Evolutionary conservation across 2,329 filamentous ascomycete genomes (phyloP).

Genomic region (Colletotrichum cereale): DNA sequence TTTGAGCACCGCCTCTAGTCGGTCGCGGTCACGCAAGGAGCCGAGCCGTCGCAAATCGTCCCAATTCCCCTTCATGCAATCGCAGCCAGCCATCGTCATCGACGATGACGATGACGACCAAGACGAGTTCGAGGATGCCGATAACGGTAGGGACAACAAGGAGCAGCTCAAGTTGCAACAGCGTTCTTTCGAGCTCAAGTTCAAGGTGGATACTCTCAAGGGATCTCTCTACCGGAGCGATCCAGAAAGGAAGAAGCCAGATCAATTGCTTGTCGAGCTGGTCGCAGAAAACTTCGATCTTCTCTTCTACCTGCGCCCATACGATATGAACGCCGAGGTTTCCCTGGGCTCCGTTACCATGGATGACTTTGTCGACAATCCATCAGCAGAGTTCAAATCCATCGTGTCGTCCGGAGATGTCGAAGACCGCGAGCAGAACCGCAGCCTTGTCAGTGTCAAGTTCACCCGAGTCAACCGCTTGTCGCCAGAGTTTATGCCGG

Average conservation of each 20-base stretch:
- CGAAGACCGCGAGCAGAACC: conserved; percentile 79
- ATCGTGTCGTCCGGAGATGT: conserved; percentile 88
- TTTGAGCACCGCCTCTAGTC: conserved; percentile 60
- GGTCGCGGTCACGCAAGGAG: conserved; percentile 58
- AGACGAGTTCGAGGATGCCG: conserved; percentile 76
- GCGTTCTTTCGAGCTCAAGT: conserved; percentile 95
- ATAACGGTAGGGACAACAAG: conserved; percentile 63
- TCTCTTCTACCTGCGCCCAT: conserved; percentile 88
- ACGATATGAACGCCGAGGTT: conserved; percentile 94
- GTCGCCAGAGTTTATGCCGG: conserved; percentile 92
- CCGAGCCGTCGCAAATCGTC: conserved; percentile 72
- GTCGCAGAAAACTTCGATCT: conserved; percentile 91
- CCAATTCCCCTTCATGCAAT: conserved; percentile 79
- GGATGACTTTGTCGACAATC: conserved; percentile 94
- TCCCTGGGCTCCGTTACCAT: conserved; percentile 87
- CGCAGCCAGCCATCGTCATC: conserved; percentile 82
- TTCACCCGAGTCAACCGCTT: conserved; percentile 90
- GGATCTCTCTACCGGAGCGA: conserved; percentile 93
- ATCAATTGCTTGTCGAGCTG: conserved; percentile 88
- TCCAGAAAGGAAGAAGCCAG: conserved; percentile 78
- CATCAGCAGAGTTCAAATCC: conserved; percentile 91
- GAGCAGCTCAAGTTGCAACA: conserved; percentile 82
- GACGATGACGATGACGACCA: conserved; percentile 80
- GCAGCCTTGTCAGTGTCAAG: conserved; percentile 89
- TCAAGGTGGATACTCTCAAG: conserved; percentile 93